Conservation (phyloP, 129 eudicot species). For the Pittosporum tobira region DNA sequence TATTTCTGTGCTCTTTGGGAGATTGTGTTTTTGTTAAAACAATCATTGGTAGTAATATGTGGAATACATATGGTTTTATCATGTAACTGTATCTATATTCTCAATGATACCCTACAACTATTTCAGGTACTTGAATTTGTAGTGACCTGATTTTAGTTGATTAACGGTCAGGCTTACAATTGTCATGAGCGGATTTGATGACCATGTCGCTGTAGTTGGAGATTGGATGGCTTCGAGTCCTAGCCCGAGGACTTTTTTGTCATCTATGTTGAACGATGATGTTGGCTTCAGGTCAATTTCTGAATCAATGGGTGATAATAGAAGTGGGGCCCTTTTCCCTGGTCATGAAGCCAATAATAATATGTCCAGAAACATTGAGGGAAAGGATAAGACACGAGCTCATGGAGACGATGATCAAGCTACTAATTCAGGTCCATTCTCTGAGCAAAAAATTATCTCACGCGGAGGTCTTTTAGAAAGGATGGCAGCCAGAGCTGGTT, state of each 20-base stretch:
- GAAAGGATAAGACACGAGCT: conserved; percentile 15
- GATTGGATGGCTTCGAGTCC: conserved; percentile 74
- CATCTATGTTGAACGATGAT: conserved; percentile 51
- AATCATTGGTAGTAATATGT: neutral
- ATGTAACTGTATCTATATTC: neutral
- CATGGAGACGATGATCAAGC: conserved; percentile 21
- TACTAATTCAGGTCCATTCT: conserved; percentile 21
- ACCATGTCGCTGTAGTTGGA: conserved; percentile 53
- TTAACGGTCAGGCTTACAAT: conserved; percentile 9
- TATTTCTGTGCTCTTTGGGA: neutral
- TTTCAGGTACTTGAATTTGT: neutral
- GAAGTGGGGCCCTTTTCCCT: conserved; percentile 23
- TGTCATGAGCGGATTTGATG: conserved; percentile 68
- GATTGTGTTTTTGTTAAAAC: neutral
- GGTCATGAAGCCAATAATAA: conserved; percentile 24
- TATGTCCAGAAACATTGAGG: conserved; percentile 19
- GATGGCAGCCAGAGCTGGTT: conserved; percentile 79
- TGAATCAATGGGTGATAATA: conserved; percentile 23
- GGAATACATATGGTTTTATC: conserved; percentile 2
- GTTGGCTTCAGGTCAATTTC: conserved; percentile 22
- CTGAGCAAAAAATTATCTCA: conserved; percentile 36
- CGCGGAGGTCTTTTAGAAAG: conserved; percentile 68
- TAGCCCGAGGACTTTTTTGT: conserved; percentile 37
- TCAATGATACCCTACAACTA: conserved; percentile 3
- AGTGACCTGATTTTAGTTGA: conserved; percentile 8